Base-by-base conservation (phyloP, 192 early-diverging fungal species). In the Endogone sp. region DNA sequence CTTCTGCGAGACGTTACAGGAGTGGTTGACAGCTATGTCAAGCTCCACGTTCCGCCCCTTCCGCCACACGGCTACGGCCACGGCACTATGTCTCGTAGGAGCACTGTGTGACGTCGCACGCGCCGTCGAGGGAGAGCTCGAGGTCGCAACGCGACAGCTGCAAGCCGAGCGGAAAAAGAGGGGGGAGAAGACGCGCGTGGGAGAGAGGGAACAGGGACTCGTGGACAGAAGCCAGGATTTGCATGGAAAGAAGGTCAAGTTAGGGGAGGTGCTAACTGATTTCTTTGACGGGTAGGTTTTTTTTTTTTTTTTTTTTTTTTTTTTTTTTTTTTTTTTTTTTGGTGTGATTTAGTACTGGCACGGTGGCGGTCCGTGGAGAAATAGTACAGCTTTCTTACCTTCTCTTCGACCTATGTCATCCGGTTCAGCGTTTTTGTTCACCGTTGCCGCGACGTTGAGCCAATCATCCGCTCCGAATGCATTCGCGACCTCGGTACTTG, bases 381-480 rank as follows among this genome's bases (percentile, higher is more conserved):
- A 68, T 59, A 24, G 25, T 60, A 60, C 3, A 4, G 26, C 60
- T 26, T 59, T 64, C 58, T 64, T 65, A 25, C 60, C 63, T 31
- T 44, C 10, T n/a, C n/a, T n/a, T n/a, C n/a, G n/a, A n/a, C n/a
- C n/a, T n/a, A n/a, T n/a, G n/a, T n/a, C n/a, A n/a, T n/a, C n/a
- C n/a, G n/a, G n/a, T n/a, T n/a, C 77, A 91, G 90, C 32, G 84
- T 99, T 16, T 99, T 97, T 82, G 84, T 92, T 25, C 92, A 95
- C 73, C 84, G 97, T 28, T 92, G 91, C 68, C 89, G 95, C 27
- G 97, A 99, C 78, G 90, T 88, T 3, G 93, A 95, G 66, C 72
- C 94, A 2, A 66, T 85, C 3, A 94, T 99, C 63, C 89, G 97
- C 21, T 75, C 75, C 3, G 95, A 97, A 60, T 96, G 95, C 66